Base-by-base conservation (phyloP, 164 flowering plant species). In the Vitis riparia region DNA sequence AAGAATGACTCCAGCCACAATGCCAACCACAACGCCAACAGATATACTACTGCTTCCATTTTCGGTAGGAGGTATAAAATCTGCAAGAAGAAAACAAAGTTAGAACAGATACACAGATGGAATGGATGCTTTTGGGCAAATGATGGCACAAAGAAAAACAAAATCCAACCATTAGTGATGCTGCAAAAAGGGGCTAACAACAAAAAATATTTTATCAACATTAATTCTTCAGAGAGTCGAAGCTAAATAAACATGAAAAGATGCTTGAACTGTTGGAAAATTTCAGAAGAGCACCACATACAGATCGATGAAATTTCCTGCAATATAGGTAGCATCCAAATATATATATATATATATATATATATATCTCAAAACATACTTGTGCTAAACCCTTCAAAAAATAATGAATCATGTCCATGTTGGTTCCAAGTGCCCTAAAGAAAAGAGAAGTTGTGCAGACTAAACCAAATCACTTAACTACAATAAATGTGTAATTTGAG, bases 21-120 rank as follows among this genome's bases (percentile, higher is more conserved):
- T 82, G 29, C 80, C 87, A 19, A 70, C 75, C 53, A 82, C 72
- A 16, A 67, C 70, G 10, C 79, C 84, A 8, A 59, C 73, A 53
- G 85, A 75, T 51, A 79, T 51, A 19, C 69, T 59, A 27, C 71
- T 51, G 17, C 48, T 63, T 62, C 59, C 62, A 50, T 62, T 56
- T 59, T 51, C 74, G 48, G 68, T 17, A 47, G 73, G 67, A 11
- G 78, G 68, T 48, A 5, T 8, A 68, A 55, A 78, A 29, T 73
- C 84, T 80, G 74, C 70, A 57, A 0, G 49, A 27, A 64, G 30
- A 48, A 48, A 58, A 11, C 32, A 44, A 60, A 23, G 12, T 12
- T 51, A 48, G 23, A n/a, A 58, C 6, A 14, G 6, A 1, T 53
- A 37, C 23, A 0, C 44, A 16, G 16, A 59, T 53, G 32, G 16